Conservation (phyloP, 1,284 basidiomycete species). For the Trichosporon sp. region DNA sequence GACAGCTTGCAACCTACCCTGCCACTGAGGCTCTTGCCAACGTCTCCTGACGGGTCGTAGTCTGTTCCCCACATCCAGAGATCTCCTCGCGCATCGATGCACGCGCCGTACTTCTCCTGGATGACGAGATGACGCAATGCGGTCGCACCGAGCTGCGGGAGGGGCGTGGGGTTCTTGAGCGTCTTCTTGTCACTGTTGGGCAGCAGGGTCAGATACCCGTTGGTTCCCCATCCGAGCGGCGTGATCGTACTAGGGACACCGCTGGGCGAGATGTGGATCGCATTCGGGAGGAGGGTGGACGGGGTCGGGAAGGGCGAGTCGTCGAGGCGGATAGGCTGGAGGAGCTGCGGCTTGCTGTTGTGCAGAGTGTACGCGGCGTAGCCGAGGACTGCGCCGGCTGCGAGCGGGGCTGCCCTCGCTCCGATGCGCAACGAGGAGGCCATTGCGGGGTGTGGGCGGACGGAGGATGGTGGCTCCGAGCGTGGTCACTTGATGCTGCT, state of each 20-base stretch:
- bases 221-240: conserved; percentile 44
- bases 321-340: conserved; percentile 10
- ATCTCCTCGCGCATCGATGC: conserved; percentile 80
- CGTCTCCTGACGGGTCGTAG: conserved; percentile 53
- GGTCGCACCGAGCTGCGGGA: conserved; percentile 44
- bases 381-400: conserved; percentile 1
- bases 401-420: conserved; percentile 12
- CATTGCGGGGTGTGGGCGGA: background rate
- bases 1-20: conserved; percentile 55
- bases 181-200: conserved; percentile 28
- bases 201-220: conserved; percentile 33
- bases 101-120: conserved; percentile 69
- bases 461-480: conserved; percentile 2
- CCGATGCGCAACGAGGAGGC: conserved; percentile 5
- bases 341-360: background rate
- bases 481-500: background rate
- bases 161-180: conserved; percentile 35
- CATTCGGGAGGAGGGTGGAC: background rate
- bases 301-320: conserved; percentile 8
- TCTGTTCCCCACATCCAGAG: conserved; percentile 81
- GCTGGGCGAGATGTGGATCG: conserved; percentile 1
- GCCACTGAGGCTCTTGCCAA: conserved; percentile 55
- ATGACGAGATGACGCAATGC: conserved; percentile 70
- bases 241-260: conserved; percentile 25
- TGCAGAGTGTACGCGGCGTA: conserved; percentile 7